These are phyloP conservation scores for Acacia pycnantha DNA, from an alignment of 331 rosid genomes.

Conservation along the genomic window DNA sequence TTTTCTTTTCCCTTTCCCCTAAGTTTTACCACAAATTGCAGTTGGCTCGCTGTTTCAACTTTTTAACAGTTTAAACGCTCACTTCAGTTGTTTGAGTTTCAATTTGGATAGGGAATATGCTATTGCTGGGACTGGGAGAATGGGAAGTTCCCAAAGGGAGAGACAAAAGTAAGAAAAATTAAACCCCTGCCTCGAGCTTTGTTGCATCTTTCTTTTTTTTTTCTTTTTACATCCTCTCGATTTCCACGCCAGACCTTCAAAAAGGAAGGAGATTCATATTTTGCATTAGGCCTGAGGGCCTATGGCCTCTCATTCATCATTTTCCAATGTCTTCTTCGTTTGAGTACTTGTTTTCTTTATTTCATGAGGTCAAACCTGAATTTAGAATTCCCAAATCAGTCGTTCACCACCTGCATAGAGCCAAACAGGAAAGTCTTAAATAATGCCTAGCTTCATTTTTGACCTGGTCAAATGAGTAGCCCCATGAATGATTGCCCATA, in stretches of 20 bases:
- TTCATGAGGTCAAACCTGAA: constrained; percentile 27
- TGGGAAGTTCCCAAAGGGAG: neutral
- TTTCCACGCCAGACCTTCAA: constrained; percentile 4
- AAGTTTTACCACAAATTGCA: constrained; percentile 27
- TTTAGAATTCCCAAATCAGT: constrained; percentile 29
- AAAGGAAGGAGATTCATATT: neutral
- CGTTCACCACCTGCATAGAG: neutral
- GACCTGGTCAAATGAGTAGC: constrained; percentile 40
- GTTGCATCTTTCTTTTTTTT: constrained; percentile 7
- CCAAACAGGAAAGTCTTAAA: constrained; percentile 21
- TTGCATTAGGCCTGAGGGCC: constrained; percentile 17
- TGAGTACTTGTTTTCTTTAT: constrained; percentile 1
- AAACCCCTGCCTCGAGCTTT: constrained; percentile 28
- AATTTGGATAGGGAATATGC: constrained; percentile 24
- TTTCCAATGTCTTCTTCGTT: constrained; percentile 28
- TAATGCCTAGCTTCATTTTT: constrained; percentile 16
- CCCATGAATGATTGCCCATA: constrained; percentile 29
- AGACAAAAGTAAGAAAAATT: neutral
- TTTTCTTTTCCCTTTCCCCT: constrained; percentile 28
- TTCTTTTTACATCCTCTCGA: constrained; percentile 26
- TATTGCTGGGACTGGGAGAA: constrained; percentile 29
- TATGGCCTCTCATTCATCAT: constrained; percentile 29
- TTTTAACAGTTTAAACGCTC: constrained; percentile 10
- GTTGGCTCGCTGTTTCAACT: neutral
- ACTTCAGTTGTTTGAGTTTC: constrained; percentile 1